Evolutionary conservation across 441 rosid genomes (phyloP).

Genomic region (Cnidoscolus chayamansa): DNA sequence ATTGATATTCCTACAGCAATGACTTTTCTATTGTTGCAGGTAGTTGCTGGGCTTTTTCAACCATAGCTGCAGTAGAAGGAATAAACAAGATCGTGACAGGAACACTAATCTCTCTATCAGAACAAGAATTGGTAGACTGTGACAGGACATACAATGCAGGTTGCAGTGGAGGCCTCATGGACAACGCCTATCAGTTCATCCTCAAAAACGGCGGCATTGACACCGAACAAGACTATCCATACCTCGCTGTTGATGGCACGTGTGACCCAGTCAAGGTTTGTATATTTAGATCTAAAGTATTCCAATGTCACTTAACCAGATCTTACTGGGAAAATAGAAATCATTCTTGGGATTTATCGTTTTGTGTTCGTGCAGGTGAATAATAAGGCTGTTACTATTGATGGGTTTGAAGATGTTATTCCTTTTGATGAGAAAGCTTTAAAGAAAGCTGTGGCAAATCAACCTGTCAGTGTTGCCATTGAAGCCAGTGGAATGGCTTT

Average conservation of each 20-base stretch:
- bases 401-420: constrained; percentile 69
- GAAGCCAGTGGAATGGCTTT: constrained; percentile 74
- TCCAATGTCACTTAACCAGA: not conserved
- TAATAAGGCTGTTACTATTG: constrained; percentile 61
- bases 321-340: no score
- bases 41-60: constrained; percentile 89
- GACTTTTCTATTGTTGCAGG: constrained; percentile 33
- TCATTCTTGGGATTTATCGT: not conserved
- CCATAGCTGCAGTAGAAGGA: constrained; percentile 80
- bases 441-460: constrained; percentile 68
- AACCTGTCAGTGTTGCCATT: constrained; percentile 74
- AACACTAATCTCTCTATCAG: constrained; percentile 56
- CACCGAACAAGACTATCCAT: constrained; percentile 66
- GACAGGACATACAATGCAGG: constrained; percentile 64
- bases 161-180: constrained; percentile 85
- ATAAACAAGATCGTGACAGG: constrained; percentile 71
- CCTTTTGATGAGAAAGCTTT: constrained; percentile 46
- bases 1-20: not conserved
- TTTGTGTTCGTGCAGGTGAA: constrained; percentile 40
- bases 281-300: not conserved
- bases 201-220: constrained; percentile 73
- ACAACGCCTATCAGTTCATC: constrained; percentile 73
- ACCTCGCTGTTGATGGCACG: constrained; percentile 43
- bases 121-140: constrained; percentile 82
- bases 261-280: constrained; percentile 56